A percentile compares a stretch with the other conserved stretches of the same genome.
Conservation (phyloP, 768 basidiomycete genomes). For the Bullera alba region DNA sequence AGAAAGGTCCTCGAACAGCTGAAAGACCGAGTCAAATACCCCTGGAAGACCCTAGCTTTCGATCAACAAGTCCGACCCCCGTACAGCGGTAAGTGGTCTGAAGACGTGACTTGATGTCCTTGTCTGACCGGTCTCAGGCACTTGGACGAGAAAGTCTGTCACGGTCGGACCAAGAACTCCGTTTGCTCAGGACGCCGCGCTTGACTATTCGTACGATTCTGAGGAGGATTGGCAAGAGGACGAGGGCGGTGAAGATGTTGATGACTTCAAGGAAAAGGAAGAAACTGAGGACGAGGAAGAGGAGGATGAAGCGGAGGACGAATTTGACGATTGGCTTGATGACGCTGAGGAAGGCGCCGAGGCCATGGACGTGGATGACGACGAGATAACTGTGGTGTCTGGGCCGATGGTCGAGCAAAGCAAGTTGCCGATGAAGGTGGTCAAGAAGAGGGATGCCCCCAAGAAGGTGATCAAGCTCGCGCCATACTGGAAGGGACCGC, state of each 20-base stretch:
- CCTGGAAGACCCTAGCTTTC: slow-evolving; percentile 78
- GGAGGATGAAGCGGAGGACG: slow-evolving; percentile 60
- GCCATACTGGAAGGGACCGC: slow-evolving; percentile 73
- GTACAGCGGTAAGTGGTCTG: slow-evolving; percentile 60
- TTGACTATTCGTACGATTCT: slow-evolving; percentile 89
- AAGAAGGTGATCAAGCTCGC: slow-evolving; percentile 73
- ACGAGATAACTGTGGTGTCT: neutral
- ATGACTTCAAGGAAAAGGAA: slow-evolving; percentile 55
- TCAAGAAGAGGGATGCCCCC: slow-evolving; percentile 27
- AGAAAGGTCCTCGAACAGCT: slow-evolving; percentile 60
- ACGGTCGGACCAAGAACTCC: slow-evolving; percentile 76
- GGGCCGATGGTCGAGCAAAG: slow-evolving; percentile 4
- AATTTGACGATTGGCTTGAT: slow-evolving; percentile 70
- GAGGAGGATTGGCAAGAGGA: slow-evolving; percentile 96
- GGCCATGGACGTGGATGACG: slow-evolving; percentile 22
- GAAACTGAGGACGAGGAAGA: slow-evolving; percentile 36
- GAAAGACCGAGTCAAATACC: slow-evolving; percentile 57
- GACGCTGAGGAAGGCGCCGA: slow-evolving; percentile 60
- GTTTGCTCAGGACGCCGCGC: slow-evolving; percentile 66
- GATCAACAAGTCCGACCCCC: slow-evolving; percentile 78
- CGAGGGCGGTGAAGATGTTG: slow-evolving; percentile 55
- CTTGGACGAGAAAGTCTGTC: slow-evolving; percentile 77
- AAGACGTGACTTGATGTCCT: neutral
- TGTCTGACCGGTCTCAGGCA: slow-evolving; percentile 47
- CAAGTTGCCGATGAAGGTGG: slow-evolving; percentile 23